Evolutionary conservation across 2,329 filamentous ascomycete species (phyloP), one percentile per base, ranked within the genome.

Genomic region (Aspergillus ustus): DNA sequence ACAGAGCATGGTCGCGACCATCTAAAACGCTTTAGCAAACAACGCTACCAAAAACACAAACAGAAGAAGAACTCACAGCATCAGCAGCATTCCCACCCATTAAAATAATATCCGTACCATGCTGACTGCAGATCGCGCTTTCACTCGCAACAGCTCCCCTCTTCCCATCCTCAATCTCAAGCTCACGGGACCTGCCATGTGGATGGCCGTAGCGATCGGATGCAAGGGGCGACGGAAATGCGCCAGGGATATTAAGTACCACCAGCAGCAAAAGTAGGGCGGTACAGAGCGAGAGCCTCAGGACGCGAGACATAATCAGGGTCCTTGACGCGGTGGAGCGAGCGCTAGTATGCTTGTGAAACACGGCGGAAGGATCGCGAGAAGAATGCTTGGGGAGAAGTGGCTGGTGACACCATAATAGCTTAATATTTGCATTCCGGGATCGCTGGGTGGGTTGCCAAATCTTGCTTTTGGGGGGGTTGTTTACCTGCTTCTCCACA

Each of bases 1-100:
- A 65, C 91, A 94, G 54, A 93, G 84, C 7, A 87, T 87, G 0
- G 90, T 91, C 31, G 87, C 90, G 20, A 93, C 87, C 64, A 92
- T 77, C 83, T 84, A 25, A 20, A 44, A 8, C 8, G 34, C 19
- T 54, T 25, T 11, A 61, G 52, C 46, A 60, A 13, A 17, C 20
- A 22, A 25, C 13, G 50, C 5, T 25, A 3, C 44, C 13, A 17
- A 22, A 4, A 7, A 15, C 29, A 45, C n/a, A 31, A 25, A 53
- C 4, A 29, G 3, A 46, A 52, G 22, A 17, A 49, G n/a, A 51
- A 40, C 80, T 72, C 62, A 82, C 82, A 51, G 91, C 89, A 77
- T 94, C 91, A 1, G 89, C 90, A 13, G 91, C 91, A 77, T 91
- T 92, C 7, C 91, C 84, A 15, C 88, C 87, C 48, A 80, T 70